Percentiles rank a stretch among this genome's conserved stretches.
Conservation (phyloP, 805 yeast genomes). For the Yarrowia osloensis region DNA sequence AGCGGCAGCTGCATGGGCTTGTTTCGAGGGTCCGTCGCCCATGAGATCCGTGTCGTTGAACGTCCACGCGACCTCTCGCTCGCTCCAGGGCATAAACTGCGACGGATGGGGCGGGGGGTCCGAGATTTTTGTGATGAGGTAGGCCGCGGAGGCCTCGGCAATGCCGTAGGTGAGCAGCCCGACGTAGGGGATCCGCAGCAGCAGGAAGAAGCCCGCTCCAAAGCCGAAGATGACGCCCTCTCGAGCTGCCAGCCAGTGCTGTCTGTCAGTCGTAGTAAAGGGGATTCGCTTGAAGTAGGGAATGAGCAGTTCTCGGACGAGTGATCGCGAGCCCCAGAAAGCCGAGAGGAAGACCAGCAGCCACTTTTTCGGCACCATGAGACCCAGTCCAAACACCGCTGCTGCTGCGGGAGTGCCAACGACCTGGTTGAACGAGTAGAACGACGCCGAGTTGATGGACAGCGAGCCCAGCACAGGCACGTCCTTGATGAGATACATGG, state of each 20-base stretch:
- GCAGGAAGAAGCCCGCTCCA: conserved; percentile 50
- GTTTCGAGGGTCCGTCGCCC: background rate
- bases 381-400: conserved; percentile 43
- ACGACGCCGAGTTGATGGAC: conserved; percentile 49
- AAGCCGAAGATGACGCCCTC: conserved; percentile 61
- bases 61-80: conserved; percentile 42
- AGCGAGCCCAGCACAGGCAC: conserved; percentile 50
- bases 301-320: conserved; percentile 50
- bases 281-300: conserved; percentile 56
- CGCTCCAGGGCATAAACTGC: conserved; percentile 40
- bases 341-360: conserved; percentile 47
- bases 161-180: conserved; percentile 54
- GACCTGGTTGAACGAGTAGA: conserved; percentile 48
- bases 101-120: conserved; percentile 47
- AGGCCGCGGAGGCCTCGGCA: conserved; percentile 57
- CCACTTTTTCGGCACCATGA: conserved; percentile 45
- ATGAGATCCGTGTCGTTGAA: conserved; percentile 10
- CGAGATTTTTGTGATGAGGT: conserved; percentile 54
- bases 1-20: background rate
- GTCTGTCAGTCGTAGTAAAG: conserved; percentile 46
- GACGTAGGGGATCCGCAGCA: conserved; percentile 50
- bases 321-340: conserved; percentile 51
- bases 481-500: conserved; percentile 44
- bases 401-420: conserved; percentile 53
- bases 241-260: conserved; percentile 54